Evolutionary conservation across 192 early-diverging fungal genomes (phyloP).

Genomic region (Coemansia sp.): DNA sequence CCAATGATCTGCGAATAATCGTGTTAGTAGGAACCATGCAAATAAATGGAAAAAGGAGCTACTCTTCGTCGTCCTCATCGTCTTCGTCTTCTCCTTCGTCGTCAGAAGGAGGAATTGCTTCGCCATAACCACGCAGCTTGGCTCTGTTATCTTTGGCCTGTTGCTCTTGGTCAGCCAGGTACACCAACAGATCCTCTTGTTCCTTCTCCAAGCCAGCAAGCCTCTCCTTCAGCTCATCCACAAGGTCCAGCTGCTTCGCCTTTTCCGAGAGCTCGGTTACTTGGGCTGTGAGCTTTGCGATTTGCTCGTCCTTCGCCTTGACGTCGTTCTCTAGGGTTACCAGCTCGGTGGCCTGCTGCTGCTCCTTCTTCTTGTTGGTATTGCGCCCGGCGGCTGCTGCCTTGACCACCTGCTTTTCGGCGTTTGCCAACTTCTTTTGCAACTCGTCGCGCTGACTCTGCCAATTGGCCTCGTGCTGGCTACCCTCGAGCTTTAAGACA

Average conservation of each 20-base stretch:
- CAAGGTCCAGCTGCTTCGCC: conserved; percentile 16
- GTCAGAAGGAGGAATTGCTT: conserved; percentile 57
- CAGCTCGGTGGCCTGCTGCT: conserved; percentile 38
- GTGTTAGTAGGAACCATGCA: not conserved
- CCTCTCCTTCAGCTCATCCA: conserved; percentile 53
- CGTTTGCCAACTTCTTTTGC: conserved; percentile 44
- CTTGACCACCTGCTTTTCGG: conserved; percentile 55
- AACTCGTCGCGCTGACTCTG: conserved; percentile 33
- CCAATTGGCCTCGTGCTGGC: conserved; percentile 24
- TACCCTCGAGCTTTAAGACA: conserved; percentile 18
- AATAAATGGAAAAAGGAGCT: conserved; percentile 2
- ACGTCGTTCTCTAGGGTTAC: conserved; percentile 25
- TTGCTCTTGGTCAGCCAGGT: conserved; percentile 82
- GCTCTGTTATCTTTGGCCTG: conserved; percentile 61
- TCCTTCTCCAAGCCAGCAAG: conserved; percentile 60
- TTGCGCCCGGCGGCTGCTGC: conserved; percentile 51
- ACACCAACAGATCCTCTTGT: conserved; percentile 85
- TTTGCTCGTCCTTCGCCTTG: conserved; percentile 49
- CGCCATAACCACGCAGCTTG: conserved; percentile 57
- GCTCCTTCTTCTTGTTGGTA: conserved; percentile 56
- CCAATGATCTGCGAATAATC: not conserved
- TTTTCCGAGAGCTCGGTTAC: conserved; percentile 65
- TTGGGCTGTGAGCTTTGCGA: conserved; percentile 51
- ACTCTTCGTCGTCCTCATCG: conserved; percentile 33
- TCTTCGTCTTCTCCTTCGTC: conserved; percentile 63